phyloP scores from a whole-genome alignment of 2,329 filamentous ascomycete genomes.

The Bipolaris oryzae region DNA sequence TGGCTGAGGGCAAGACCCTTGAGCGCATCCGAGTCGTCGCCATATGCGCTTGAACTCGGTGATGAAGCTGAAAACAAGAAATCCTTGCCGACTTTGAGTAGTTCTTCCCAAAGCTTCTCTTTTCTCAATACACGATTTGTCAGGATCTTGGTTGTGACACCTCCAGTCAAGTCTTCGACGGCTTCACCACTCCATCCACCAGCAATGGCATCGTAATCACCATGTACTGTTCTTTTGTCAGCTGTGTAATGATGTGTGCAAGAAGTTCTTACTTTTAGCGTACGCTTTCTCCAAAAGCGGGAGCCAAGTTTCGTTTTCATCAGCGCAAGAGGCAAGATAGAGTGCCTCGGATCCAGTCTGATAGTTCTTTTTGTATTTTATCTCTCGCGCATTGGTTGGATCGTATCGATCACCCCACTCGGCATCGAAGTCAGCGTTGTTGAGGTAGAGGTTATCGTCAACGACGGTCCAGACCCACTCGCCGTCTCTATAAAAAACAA shows the following conservation, averaged over 20 bases:
- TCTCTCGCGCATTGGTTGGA: slow-evolving; percentile 63
- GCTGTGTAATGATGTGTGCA: not conserved
- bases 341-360: slow-evolving; percentile 77
- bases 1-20: slow-evolving; percentile 52
- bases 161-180: slow-evolving; percentile 67
- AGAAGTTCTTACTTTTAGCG: slow-evolving; percentile 61
- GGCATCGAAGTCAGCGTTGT: slow-evolving; percentile 75
- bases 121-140: slow-evolving; percentile 75
- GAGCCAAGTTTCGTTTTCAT: slow-evolving; percentile 82
- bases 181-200: slow-evolving; percentile 66
- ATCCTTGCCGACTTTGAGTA: slow-evolving; percentile 74
- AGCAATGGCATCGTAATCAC: slow-evolving; percentile 75
- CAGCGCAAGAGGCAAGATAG: slow-evolving; percentile 76
- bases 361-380: slow-evolving; percentile 66
- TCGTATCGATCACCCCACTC: slow-evolving; percentile 71
- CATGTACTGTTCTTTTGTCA: slow-evolving; percentile 62
- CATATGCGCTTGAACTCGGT: slow-evolving; percentile 57
- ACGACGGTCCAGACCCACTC: slow-evolving; percentile 86
- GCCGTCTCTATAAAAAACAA: slow-evolving; percentile 73
- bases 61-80: slow-evolving; percentile 72
- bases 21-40: slow-evolving; percentile 64
- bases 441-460: slow-evolving; percentile 86
- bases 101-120: slow-evolving; percentile 82
- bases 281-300: slow-evolving; percentile 82
- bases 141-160: slow-evolving; percentile 71